Conservation (phyloP, 2,329 filamentous ascomycete genomes). For the Grosmannia serpens region DNA sequence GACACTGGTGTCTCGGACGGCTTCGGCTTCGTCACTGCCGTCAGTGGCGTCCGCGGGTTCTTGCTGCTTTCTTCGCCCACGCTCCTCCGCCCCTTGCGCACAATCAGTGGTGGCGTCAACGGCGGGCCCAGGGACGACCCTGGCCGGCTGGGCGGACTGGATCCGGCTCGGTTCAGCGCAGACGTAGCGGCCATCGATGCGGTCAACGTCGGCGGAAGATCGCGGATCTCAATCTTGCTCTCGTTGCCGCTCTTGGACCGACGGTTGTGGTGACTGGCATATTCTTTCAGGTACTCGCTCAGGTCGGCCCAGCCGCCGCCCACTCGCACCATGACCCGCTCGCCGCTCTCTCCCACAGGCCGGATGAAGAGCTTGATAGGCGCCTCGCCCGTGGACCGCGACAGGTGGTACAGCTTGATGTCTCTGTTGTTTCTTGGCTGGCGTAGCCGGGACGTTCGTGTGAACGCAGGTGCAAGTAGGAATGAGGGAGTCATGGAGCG, state of each 20-base stretch:
- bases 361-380: slow-evolving; percentile 94
- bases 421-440: slow-evolving; percentile 48
- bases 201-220: slow-evolving; percentile 25
- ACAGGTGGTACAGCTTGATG: slow-evolving; percentile 87
- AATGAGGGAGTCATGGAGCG: slow-evolving; percentile 55
- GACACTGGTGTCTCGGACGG: slow-evolving; percentile 31
- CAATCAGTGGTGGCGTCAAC: slow-evolving; percentile 34
- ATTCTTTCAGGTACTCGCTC: slow-evolving; percentile 88
- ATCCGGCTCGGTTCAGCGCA: slow-evolving; percentile 14
- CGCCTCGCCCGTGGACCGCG: slow-evolving; percentile 67
- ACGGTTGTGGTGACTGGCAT: slow-evolving; percentile 83
- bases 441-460: slow-evolving; percentile 36
- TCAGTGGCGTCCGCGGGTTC: not conserved
- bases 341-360: slow-evolving; percentile 76
- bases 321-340: slow-evolving; percentile 95
- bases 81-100: slow-evolving; percentile 43
- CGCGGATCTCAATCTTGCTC: slow-evolving; percentile 47
- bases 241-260: slow-evolving; percentile 37
- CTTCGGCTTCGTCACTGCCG: slow-evolving; percentile 11
- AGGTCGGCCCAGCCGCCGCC: slow-evolving; percentile 97
- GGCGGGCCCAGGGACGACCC: slow-evolving; percentile 25
- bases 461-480: slow-evolving; percentile 51
- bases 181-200: not conserved
- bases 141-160: slow-evolving; percentile 24
- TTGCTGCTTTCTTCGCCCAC: slow-evolving; percentile 22